phyloP scores from a whole-genome alignment of 2,329 filamentous ascomycete genomes.

The Stachybotrys elegans region DNA sequence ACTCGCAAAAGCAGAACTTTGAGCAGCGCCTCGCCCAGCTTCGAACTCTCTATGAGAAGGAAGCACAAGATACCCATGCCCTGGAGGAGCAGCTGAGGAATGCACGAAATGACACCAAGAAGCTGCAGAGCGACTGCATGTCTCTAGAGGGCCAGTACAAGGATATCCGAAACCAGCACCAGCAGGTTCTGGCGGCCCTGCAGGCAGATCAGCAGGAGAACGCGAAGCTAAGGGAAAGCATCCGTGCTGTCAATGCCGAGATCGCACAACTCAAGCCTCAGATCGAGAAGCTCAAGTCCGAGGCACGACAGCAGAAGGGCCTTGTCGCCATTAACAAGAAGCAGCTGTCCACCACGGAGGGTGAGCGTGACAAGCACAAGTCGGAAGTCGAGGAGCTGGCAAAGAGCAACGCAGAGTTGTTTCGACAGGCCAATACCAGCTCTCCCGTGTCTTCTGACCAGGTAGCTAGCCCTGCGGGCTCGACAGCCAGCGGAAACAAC shows the following conservation, averaged over 20 bases:
- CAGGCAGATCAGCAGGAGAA: slow-evolving; percentile 91
- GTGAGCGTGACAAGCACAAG: slow-evolving; percentile 83
- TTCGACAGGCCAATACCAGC: slow-evolving; percentile 45
- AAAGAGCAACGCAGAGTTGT: slow-evolving; percentile 56
- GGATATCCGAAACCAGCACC: slow-evolving; percentile 78
- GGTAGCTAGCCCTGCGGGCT: slow-evolving; percentile 65
- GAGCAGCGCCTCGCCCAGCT: slow-evolving; percentile 84
- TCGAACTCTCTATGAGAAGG: slow-evolving; percentile 84
- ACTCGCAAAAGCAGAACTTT: slow-evolving; percentile 86
- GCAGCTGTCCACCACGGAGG: slow-evolving; percentile 84
- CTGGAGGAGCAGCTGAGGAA: slow-evolving; percentile 77
- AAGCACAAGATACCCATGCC: slow-evolving; percentile 78
- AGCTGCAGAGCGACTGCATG: slow-evolving; percentile 77
- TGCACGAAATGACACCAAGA: slow-evolving; percentile 75
- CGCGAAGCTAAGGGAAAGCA: slow-evolving; percentile 76
- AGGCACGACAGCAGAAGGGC: slow-evolving; percentile 92
- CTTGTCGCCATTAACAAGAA: slow-evolving; percentile 98
- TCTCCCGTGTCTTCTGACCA: slow-evolving; percentile 45
- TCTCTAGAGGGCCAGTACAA: slow-evolving; percentile 75
- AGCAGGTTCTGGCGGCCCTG: slow-evolving; percentile 66
- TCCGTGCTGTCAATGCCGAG: slow-evolving; percentile 76
- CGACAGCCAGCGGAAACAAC: slow-evolving; percentile 74
- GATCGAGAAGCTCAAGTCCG: slow-evolving; percentile 87
- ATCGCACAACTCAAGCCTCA: slow-evolving; percentile 81
- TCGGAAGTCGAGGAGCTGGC: slow-evolving; percentile 66